A percentile compares a stretch with the other conserved stretches of the same genome.
phyloP scores from a whole-genome alignment of 208 protist genomes.

The Leishmania mexicana region DNA sequence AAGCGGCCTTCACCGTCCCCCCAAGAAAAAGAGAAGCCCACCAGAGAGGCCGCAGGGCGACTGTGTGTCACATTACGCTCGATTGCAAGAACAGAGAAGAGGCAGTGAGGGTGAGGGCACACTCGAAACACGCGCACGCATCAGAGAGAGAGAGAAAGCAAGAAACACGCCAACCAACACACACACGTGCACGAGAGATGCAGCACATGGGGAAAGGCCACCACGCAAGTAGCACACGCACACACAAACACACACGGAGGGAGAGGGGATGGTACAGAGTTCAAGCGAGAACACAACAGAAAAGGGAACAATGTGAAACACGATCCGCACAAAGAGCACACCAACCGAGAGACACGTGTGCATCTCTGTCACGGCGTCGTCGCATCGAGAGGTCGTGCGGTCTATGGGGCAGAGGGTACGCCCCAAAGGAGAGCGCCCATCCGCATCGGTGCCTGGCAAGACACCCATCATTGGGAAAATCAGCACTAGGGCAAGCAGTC shows the following conservation, averaged over 20 bases:
- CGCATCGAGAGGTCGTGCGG: background rate
- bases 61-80: background rate
- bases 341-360: background rate
- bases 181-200: too few relatives aligned
- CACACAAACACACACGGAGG: background rate
- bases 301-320: background rate
- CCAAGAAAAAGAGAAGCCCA: background rate
- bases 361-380: background rate
- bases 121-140: background rate
- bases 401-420: background rate
- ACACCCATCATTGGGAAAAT: background rate
- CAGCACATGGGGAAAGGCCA: too few relatives aligned
- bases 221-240: too few relatives aligned
- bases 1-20: too few relatives aligned
- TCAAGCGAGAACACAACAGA: background rate
- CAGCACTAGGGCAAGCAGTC: background rate
- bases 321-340: background rate
- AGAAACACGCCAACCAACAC: background rate
- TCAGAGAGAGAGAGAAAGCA: background rate
- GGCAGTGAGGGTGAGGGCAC: background rate
- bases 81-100: background rate
- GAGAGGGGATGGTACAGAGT: background rate
- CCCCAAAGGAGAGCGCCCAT: background rate
- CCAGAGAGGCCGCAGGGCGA: background rate
- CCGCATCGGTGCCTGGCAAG: too few relatives aligned